Evolutionary conservation across 768 basidiomycete species (phyloP).

Genomic region (Mycena maculata): DNA sequence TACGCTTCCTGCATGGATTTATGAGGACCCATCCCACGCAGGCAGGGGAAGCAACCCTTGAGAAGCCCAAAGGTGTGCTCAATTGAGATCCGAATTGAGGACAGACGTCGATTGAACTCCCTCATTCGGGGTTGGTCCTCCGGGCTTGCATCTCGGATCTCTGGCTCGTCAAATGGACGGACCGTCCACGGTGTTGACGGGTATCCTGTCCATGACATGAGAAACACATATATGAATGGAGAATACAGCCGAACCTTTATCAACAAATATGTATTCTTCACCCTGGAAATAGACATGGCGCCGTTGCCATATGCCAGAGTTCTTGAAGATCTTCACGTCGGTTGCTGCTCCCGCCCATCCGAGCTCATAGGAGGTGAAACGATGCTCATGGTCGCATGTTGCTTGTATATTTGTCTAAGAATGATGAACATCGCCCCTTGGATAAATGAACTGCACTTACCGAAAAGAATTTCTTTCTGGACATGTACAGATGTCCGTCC

Average conservation of each 20-base stretch:
- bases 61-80: conserved; percentile 45
- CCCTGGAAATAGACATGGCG: conserved; percentile 32
- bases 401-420: conserved; percentile 6
- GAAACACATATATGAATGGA: not conserved
- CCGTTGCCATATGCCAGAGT: conserved; percentile 36
- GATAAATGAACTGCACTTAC: not conserved
- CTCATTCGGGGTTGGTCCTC: conserved; percentile 21
- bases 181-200: conserved; percentile 38
- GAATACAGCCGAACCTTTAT: conserved; percentile 29
- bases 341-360: conserved; percentile 39
- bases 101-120: conserved; percentile 36
- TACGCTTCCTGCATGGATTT: conserved; percentile 35
- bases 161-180: conserved; percentile 40
- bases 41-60: conserved; percentile 41
- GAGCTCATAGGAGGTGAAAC: conserved; percentile 37
- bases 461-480: not conserved
- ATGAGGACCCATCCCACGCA: conserved; percentile 31
- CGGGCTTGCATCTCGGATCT: conserved; percentile 20
- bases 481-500: conserved; percentile 1
- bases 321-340: conserved; percentile 33
- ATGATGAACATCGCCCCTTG: not conserved
- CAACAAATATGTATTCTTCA: conserved; percentile 37
- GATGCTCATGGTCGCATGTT: conserved; percentile 34
- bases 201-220: conserved; percentile 32
- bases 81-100: conserved; percentile 32